phyloP scores from a whole-genome alignment of 2,329 filamentous ascomycete species.

The Talaromyces sp. region DNA sequence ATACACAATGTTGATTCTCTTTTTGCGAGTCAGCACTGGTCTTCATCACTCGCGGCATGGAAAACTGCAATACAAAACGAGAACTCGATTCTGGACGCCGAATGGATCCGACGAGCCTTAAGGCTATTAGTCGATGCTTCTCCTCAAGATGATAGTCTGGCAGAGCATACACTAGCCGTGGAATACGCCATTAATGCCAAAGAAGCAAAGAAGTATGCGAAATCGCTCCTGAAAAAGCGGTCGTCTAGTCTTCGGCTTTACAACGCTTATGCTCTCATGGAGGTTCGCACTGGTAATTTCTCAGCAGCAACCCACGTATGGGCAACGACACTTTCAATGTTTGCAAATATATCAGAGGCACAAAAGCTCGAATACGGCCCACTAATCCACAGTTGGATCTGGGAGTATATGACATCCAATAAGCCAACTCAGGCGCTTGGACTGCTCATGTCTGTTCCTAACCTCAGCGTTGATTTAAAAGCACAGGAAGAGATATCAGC shows the following conservation, averaged over 20 bases:
- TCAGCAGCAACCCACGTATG: conserved; percentile 61
- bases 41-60: conserved; percentile 32
- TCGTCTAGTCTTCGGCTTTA: conserved; percentile 64
- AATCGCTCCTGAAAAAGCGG: conserved; percentile 64
- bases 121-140: conserved; percentile 49
- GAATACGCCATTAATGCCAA: conserved; percentile 52
- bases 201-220: conserved; percentile 64
- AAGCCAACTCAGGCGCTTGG: conserved; percentile 32
- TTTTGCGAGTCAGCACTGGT: conserved; percentile 47
- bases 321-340: conserved; percentile 59
- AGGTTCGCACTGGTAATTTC: conserved; percentile 54
- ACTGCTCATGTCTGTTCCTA: conserved; percentile 36
- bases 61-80: conserved; percentile 17
- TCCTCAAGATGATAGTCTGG: conserved; percentile 49
- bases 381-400: conserved; percentile 61
- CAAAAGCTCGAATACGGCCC: conserved; percentile 35
- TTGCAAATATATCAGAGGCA: conserved; percentile 30
- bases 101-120: conserved; percentile 51
- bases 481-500: conserved; percentile 16
- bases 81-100: conserved; percentile 32
- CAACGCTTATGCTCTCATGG: conserved; percentile 71
- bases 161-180: conserved; percentile 66
- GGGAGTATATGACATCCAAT: conserved; percentile 55
- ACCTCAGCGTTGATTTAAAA: conserved; percentile 28
- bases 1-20: conserved; percentile 48